Evolutionary conservation across 345 rosid species (phyloP).

Genomic region (Eucalyptus curtisii): DNA sequence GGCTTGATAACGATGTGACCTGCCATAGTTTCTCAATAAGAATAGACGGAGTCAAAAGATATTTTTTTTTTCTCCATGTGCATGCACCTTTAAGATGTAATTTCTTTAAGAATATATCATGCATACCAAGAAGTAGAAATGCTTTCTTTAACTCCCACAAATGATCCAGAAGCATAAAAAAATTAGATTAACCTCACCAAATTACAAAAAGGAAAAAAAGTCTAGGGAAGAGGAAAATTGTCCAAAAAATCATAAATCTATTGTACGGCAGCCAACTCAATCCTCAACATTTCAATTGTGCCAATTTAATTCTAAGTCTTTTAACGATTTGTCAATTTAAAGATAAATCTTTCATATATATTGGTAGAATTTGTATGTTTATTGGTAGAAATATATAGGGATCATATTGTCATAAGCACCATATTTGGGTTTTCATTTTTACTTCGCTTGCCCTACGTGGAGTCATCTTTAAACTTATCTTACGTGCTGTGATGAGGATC

Average conservation of each 20-base stretch:
- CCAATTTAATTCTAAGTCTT: not conserved
- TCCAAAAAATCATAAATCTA: not conserved
- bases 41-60: not conserved
- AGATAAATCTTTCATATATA: not conserved
- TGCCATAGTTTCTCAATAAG: not conserved
- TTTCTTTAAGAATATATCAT: not conserved
- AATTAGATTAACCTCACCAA: not conserved
- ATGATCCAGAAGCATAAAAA: not conserved
- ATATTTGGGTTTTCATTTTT: not conserved
- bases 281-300: not conserved
- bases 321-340: not conserved
- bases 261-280: fast-evolving
- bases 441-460: not conserved
- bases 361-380: not conserved
- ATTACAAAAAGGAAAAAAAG: not conserved
- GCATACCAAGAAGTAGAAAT: not conserved
- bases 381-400: not conserved
- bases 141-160: not conserved
- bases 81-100: not conserved
- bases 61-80: not conserved
- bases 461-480: not conserved
- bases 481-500: not conserved
- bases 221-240: not conserved
- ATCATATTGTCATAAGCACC: not conserved
- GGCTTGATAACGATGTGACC: not conserved